These are phyloP conservation scores for thale cress (Arabidopsis thaliana) DNA, from an alignment of 345 rosid species.

Conservation along the genomic window DNA sequence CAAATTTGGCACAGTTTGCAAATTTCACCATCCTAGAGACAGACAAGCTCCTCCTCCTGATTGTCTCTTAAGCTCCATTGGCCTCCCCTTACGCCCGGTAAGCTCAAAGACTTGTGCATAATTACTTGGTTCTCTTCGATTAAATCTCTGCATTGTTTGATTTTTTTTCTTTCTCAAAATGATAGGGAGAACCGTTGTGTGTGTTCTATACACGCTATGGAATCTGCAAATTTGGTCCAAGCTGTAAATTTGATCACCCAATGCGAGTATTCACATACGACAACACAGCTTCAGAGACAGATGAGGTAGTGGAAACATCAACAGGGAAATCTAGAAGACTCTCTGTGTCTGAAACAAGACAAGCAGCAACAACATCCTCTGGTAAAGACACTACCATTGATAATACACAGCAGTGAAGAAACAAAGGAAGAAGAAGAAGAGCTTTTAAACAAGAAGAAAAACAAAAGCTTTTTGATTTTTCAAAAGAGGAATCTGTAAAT, in stretches of 20 bases:
- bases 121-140: slow-evolving; percentile 5
- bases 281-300: slow-evolving; percentile 59
- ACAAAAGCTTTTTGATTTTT: slow-evolving; percentile 36
- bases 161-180: not conserved
- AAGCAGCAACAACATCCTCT: slow-evolving; percentile 61
- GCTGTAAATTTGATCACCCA: slow-evolving; percentile 99
- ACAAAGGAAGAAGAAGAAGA: not conserved
- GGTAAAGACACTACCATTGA: slow-evolving; percentile 71
- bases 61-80: slow-evolving; percentile 81
- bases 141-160: not conserved
- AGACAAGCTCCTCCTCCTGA: slow-evolving; percentile 91
- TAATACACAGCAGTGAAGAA: slow-evolving; percentile 59
- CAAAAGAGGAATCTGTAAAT: slow-evolving; percentile 63
- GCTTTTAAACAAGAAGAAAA: slow-evolving; percentile 22
- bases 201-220: slow-evolving; percentile 95
- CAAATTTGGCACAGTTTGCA: slow-evolving; percentile 96
- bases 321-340: slow-evolving; percentile 62
- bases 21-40: slow-evolving; percentile 96
- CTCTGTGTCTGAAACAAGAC: slow-evolving; percentile 81
- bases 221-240: slow-evolving; percentile 98
- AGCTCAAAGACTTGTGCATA: slow-evolving; percentile 44
- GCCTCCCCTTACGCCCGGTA: slow-evolving; percentile 95
- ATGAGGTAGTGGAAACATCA: slow-evolving; percentile 75
- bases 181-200: slow-evolving; percentile 93
- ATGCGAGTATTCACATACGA: slow-evolving; percentile 80